Base-by-base conservation (phyloP, 768 basidiomycete genomes). In the Favolaschia claudopus region DNA sequence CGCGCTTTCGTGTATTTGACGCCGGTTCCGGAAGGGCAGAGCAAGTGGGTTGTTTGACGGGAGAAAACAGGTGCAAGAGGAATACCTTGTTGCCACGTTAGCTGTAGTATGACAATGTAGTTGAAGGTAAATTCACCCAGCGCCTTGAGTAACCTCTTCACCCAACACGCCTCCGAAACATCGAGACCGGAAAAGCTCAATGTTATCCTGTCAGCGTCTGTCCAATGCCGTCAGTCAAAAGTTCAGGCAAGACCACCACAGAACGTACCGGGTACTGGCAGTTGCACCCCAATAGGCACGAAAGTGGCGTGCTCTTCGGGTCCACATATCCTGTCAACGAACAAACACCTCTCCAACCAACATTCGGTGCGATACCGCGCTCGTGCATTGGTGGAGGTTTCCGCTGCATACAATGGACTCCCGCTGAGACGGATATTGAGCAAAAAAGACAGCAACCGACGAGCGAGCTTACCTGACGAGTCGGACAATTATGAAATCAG, bases 261-360 rank as follows among this genome's bases (percentile, higher is more conserved):
- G 34, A 39, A 62, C 76, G 0, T 67, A 89, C 92, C 85, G 33
- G 76, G 68, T 28, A 95, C 70, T 12, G 94, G 93, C 6, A 78
- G 76, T 5, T 74, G 49, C 4, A 89, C 79, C 5, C 65, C 74
- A 15, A 97, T 76, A 1, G 95, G 95, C 5, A 73, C 73, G 66
- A 92, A 94, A 0, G 87, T 84, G 13, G 92, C 69, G 61, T 93
- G 87, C 38, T 90, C 89, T 1, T 87, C 83, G 0, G 85, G 78
- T n/a, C 76, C 71, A 67, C 90, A 89, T 47, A 96, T 74, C n/a
- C 83, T 81, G 42, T 92, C 89, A 55, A 89, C 86, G 52, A 85
- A 89, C 14, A 94, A 82, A 66, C 92, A 96, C 39, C 84, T 84
- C 72, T 98, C 95, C 1, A 98, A 78, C 95, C 95, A 98, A 69